Evolutionary conservation across 345 rosid species (phyloP).

Genomic region (Psidium guajava): DNA sequence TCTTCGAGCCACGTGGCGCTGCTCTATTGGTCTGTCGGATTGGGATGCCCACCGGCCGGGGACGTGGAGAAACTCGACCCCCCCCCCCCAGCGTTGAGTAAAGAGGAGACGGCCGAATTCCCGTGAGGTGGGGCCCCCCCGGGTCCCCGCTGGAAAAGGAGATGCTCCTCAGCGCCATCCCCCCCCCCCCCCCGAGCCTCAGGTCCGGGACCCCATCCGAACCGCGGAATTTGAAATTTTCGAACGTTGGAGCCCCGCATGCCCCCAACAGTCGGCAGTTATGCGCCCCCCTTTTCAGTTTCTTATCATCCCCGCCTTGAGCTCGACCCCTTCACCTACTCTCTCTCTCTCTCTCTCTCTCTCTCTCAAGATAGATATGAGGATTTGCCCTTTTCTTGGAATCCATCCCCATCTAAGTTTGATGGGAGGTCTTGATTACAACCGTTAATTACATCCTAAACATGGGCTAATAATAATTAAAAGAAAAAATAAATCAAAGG

Average conservation of each 20-base stretch:
- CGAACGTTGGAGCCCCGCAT: constrained; percentile 2
- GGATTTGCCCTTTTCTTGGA: not conserved
- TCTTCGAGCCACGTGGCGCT: not conserved
- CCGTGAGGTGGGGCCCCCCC: constrained; percentile 44
- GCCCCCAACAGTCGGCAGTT: not conserved
- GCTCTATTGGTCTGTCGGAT: not conserved
- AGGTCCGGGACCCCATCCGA: not conserved
- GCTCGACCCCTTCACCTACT: not conserved
- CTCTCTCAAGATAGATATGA: not conserved
- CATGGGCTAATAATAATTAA: not conserved
- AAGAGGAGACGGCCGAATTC: constrained; percentile 10
- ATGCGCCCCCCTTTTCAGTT: not conserved
- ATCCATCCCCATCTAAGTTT: not conserved
- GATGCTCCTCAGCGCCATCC: not conserved
- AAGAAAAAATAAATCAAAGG: not conserved
- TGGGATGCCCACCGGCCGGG: not conserved
- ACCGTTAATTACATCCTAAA: not conserved
- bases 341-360: not conserved
- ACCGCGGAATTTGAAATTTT: constrained; percentile 5
- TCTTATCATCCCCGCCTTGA: not conserved
- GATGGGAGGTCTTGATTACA: not conserved
- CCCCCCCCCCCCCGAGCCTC: not conserved
- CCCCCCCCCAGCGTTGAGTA: not conserved
- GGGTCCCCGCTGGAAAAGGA: not conserved
- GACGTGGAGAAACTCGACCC: not conserved